Conservation (phyloP, 345 rosid genomes). For the Zanthoxylum bungeanum region DNA sequence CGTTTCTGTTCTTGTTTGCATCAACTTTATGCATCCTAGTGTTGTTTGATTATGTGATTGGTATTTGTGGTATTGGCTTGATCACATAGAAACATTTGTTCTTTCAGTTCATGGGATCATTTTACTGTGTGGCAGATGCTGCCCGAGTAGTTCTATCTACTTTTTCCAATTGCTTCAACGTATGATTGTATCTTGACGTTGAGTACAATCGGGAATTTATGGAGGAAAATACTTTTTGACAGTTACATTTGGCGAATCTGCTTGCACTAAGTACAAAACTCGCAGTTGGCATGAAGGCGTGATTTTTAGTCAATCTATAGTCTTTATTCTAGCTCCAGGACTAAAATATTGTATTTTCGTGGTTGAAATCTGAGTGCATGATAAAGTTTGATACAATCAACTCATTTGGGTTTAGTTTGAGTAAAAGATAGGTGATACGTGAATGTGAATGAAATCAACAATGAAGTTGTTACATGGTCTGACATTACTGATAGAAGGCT, state of each 20-base stretch:
- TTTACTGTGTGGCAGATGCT: constrained; percentile 7
- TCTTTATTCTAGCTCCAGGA: not conserved
- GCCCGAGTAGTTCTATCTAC: not conserved
- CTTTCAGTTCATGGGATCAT: not conserved
- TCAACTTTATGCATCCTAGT: not conserved
- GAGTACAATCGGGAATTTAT: not conserved
- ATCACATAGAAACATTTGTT: constrained; percentile 12
- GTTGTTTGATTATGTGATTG: not conserved
- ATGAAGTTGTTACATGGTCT: not conserved
- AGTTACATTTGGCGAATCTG: not conserved
- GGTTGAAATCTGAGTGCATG: not conserved
- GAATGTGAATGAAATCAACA: not conserved
- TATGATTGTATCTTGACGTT: not conserved
- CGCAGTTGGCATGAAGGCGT: not conserved
- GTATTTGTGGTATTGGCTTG: not conserved
- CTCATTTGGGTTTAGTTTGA: not conserved
- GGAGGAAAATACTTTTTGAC: not conserved
- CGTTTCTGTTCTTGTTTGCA: constrained; percentile 11
- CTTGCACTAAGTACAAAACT: not conserved
- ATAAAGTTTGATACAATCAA: not conserved
- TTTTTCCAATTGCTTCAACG: not conserved
- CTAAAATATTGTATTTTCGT: not conserved
- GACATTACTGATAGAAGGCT: not conserved
- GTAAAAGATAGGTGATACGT: not conserved
- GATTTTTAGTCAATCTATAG: not conserved